These are phyloP conservation scores for Pseudogymnoascus sp. DNA, from an alignment of 2,329 filamentous ascomycete genomes.

Conservation along the genomic window DNA sequence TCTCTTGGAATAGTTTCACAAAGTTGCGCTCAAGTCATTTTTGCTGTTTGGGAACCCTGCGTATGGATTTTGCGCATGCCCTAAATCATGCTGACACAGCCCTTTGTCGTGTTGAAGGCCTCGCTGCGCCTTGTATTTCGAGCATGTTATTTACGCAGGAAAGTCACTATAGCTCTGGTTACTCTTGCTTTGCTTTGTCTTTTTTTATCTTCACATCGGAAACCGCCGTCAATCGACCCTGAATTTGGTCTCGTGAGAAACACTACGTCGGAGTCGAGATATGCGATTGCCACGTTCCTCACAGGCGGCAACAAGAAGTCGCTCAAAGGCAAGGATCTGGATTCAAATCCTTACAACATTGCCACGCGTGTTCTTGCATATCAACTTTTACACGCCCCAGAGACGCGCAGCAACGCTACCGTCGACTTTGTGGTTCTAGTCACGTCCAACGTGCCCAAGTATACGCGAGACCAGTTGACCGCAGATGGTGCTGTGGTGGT, in stretches of 20 bases:
- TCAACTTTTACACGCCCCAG: slow-evolving; percentile 33
- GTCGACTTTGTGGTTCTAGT: slow-evolving; percentile 34
- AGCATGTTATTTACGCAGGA: not conserved
- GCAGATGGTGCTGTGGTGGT: slow-evolving; percentile 34
- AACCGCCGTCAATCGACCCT: not conserved
- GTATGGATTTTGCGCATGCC: not conserved
- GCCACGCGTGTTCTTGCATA: slow-evolving; percentile 33
- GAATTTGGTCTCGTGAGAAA: not conserved
- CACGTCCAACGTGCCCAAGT: slow-evolving; percentile 25
- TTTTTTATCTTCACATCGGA: not conserved
- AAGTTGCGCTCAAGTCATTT: not conserved
- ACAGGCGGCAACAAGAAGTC: slow-evolving; percentile 24
- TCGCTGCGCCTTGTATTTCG: not conserved
- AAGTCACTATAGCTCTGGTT: not conserved
- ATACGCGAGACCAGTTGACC: slow-evolving; percentile 28
- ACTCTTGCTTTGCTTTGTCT: not conserved
- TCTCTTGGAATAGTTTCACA: not conserved
- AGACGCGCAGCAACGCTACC: slow-evolving; percentile 27
- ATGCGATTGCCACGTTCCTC: slow-evolving; percentile 33
- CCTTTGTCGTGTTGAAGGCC: not conserved
- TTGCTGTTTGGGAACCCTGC: not conserved
- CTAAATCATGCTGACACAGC: not conserved
- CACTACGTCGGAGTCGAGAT: not conserved
- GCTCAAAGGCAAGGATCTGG: slow-evolving; percentile 23
- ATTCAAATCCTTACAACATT: slow-evolving; percentile 30